A percentile compares a stretch with the other conserved stretches of the same genome.
These are phyloP conservation scores for Volvariella volvacea DNA, from an alignment of 1,284 basidiomycete genomes.

Conservation along the genomic window DNA sequence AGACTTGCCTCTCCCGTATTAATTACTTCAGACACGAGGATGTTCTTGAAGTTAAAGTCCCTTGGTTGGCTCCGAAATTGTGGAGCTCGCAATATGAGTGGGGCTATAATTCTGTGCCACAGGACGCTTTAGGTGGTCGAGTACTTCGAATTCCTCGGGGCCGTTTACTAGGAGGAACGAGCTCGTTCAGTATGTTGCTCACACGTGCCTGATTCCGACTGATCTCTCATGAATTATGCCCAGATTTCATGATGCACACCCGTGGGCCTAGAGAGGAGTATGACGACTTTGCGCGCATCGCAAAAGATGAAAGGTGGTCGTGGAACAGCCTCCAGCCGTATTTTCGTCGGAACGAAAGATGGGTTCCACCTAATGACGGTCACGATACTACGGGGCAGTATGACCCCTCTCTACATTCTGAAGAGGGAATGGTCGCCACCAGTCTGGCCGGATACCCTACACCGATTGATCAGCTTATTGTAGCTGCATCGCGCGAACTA, in stretches of 20 bases:
- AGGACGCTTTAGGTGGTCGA: slow-evolving; percentile 19
- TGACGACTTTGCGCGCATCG: slow-evolving; percentile 17
- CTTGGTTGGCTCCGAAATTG: neutral
- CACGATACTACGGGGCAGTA: neutral
- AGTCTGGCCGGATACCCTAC: slow-evolving; percentile 20
- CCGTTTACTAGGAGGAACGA: slow-evolving; percentile 9
- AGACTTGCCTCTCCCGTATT: neutral
- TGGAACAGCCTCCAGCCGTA: slow-evolving; percentile 18
- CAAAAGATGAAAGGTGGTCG: slow-evolving; percentile 21
- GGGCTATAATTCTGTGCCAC: slow-evolving; percentile 20
- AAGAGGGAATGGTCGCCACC: slow-evolving; percentile 18
- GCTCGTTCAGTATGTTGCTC: slow-evolving; percentile 3
- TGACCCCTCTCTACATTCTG: slow-evolving; percentile 8
- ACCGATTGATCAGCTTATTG: slow-evolving; percentile 18
- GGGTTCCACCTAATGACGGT: neutral
- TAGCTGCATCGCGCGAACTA: slow-evolving; percentile 17
- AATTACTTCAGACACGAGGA: neutral
- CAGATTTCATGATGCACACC: slow-evolving; percentile 20
- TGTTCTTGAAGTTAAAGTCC: neutral
- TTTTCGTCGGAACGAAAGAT: slow-evolving; percentile 2
- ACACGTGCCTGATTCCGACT: neutral
- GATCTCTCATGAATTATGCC: neutral
- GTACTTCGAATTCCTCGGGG: slow-evolving; percentile 20
- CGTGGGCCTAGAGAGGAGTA: slow-evolving; percentile 22
- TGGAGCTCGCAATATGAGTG: neutral